Percentiles rank a stretch among this genome's conserved stretches.
These are phyloP conservation scores for Solanum pinnatisectum DNA, from an alignment of 257 asterid species.

Conservation along the genomic window DNA sequence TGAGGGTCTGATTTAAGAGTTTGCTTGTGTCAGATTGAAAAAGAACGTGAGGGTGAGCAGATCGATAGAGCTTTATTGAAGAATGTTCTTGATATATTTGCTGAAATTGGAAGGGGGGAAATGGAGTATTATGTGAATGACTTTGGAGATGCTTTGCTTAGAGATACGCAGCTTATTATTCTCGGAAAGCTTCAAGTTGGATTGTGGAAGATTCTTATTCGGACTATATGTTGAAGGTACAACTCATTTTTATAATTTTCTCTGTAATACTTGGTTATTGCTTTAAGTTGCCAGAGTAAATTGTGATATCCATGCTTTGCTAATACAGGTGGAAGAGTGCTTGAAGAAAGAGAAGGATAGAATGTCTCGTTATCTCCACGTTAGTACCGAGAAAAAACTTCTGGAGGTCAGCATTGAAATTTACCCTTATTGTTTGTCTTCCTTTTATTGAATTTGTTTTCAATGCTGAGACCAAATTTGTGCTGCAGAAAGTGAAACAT, in stretches of 20 bases:
- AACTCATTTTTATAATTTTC: neutral
- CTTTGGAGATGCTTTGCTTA: conserved; percentile 32
- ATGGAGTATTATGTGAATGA: conserved; percentile 21
- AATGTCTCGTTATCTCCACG: conserved; percentile 33
- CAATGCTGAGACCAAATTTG: neutral
- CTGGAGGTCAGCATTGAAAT: conserved; percentile 25
- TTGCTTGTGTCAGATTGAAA: conserved; percentile 19
- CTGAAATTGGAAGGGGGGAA: conserved; percentile 25
- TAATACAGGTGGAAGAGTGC: conserved; percentile 37
- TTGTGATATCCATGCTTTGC: neutral
- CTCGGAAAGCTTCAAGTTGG: conserved; percentile 49
- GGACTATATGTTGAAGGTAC: conserved; percentile 45
- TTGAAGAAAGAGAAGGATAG: conserved; percentile 42
- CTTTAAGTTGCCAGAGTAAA: neutral
- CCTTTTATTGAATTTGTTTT: neutral
- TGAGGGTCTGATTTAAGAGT: neutral
- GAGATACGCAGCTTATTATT: conserved; percentile 37
- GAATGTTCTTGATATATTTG: conserved; percentile 30
- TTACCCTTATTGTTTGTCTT: neutral
- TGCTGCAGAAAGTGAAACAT: conserved; percentile 20
- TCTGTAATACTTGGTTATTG: neutral
- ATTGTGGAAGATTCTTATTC: conserved; percentile 46
- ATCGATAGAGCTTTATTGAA: conserved; percentile 39
- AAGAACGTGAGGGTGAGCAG: conserved; percentile 26
- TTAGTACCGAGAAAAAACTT: conserved; percentile 31